phyloP scores from a whole-genome alignment of 306 rosid species.

The Lagenaria siceraria region DNA sequence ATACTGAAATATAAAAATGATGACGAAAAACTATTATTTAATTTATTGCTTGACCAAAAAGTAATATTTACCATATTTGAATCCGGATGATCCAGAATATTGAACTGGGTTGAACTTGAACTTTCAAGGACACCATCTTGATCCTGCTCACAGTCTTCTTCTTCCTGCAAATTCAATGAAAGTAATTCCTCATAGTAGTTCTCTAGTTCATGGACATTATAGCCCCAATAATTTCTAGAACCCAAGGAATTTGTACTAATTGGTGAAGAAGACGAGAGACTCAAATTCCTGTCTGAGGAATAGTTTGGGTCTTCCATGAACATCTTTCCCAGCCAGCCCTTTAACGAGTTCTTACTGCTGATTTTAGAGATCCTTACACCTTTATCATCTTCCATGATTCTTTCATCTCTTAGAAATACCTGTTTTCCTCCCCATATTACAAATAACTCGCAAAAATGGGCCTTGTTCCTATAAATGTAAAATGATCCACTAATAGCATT shows the following conservation, averaged over 20 bases:
- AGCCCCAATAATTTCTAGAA: slow-evolving; percentile 46
- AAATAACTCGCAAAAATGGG: slow-evolving; percentile 56
- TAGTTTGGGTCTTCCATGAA: slow-evolving; percentile 32
- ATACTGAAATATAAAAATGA: neutral
- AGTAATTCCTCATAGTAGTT: slow-evolving; percentile 36
- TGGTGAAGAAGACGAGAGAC: slow-evolving; percentile 22
- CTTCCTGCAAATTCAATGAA: slow-evolving; percentile 30
- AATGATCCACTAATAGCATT: slow-evolving; percentile 56
- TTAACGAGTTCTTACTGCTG: slow-evolving; percentile 42
- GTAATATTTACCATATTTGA: slow-evolving; percentile 32
- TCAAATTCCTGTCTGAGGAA: slow-evolving; percentile 11
- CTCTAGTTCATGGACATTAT: slow-evolving; percentile 41
- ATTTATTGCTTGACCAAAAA: neutral
- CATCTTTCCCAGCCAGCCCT: slow-evolving; percentile 58
- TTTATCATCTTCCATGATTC: slow-evolving; percentile 67
- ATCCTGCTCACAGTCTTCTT: slow-evolving; percentile 19
- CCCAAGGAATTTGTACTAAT: slow-evolving; percentile 18
- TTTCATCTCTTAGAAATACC: slow-evolving; percentile 41
- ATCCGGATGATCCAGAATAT: slow-evolving; percentile 19
- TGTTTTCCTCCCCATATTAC: slow-evolving; percentile 69
- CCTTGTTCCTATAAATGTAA: slow-evolving; percentile 57
- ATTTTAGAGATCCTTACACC: slow-evolving; percentile 46
- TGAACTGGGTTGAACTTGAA: slow-evolving; percentile 33
- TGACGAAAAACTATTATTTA: neutral
- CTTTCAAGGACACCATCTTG: slow-evolving; percentile 15